A percentile compares a stretch with the other conserved stretches of the same genome.
Evolutionary conservation across 192 early-diverging fungal genomes (phyloP).

Genomic region (Coemansia sp.): DNA sequence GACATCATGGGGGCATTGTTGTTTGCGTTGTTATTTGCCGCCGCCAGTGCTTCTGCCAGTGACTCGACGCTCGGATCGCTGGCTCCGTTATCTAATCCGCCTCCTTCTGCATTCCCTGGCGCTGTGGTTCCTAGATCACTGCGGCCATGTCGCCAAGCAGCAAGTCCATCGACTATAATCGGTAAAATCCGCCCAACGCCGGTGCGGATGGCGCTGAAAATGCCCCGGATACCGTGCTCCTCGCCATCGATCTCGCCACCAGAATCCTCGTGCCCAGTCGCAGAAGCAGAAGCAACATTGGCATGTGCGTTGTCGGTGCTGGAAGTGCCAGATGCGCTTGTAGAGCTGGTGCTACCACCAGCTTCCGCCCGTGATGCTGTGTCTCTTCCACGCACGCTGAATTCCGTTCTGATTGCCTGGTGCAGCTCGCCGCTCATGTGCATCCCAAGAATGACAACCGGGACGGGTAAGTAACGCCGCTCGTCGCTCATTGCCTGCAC

Average conservation of each 20-base stretch:
- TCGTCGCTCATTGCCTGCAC: conserved; percentile 46
- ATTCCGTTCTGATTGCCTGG: neutral
- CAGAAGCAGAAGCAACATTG: conserved; percentile 1
- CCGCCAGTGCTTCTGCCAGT: neutral
- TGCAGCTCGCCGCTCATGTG: conserved; percentile 34
- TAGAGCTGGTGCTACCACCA: neutral
- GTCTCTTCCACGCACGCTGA: neutral
- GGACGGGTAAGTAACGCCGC: conserved; percentile 27
- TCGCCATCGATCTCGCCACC: neutral
- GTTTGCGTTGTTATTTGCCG: neutral
- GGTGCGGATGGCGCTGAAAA: conserved; percentile 7
- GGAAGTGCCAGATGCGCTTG: neutral
- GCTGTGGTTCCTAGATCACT: neutral
- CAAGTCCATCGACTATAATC: neutral
- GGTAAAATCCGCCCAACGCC: neutral
- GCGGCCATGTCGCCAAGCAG: conserved; percentile 5
- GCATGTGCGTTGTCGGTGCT: neutral
- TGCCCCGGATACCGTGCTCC: neutral
- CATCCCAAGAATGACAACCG: conserved; percentile 39
- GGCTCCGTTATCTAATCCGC: neutral
- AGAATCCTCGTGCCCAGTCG: neutral
- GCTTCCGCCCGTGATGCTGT: neutral
- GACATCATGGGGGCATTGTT: conserved; percentile 25
- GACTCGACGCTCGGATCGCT: neutral
- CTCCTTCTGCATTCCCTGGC: neutral